A percentile compares a stretch with the other conserved stretches of the same genome.
Conservation (phyloP, 768 basidiomycete species). For the Tricholoma bakamatsutake region DNA sequence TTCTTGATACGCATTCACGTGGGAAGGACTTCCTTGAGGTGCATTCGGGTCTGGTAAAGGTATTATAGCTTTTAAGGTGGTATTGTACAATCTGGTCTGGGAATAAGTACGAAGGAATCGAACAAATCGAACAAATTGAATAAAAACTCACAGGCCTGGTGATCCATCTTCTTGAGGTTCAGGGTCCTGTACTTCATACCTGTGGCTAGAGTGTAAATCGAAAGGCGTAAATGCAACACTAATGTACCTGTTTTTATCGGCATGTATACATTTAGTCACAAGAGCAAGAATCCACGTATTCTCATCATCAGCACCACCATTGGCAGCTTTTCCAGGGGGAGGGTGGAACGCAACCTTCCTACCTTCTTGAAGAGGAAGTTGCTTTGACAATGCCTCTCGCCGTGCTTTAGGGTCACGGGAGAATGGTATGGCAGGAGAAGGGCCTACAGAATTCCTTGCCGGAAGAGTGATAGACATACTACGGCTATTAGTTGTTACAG, state of each 20-base stretch:
- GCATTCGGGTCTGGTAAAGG: constrained; percentile 75
- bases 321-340: constrained; percentile 47
- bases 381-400: constrained; percentile 53
- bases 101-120: neutral
- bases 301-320: constrained; percentile 39
- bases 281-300: constrained; percentile 79
- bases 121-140: neutral
- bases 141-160: constrained; percentile 46
- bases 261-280: constrained; percentile 61
- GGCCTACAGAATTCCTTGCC: constrained; percentile 53
- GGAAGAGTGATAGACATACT: constrained; percentile 53
- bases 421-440: constrained; percentile 42
- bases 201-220: constrained; percentile 19
- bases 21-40: constrained; percentile 48
- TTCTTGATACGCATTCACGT: constrained; percentile 64
- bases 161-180: constrained; percentile 80
- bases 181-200: constrained; percentile 83
- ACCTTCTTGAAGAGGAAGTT: constrained; percentile 64
- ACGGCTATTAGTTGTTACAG: constrained; percentile 30
- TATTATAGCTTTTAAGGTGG: constrained; percentile 65
- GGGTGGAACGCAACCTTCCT: constrained; percentile 82
- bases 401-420: constrained; percentile 65
- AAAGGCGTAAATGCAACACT: constrained; percentile 5
- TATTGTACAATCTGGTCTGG: constrained; percentile 52
- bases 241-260: constrained; percentile 63